Percentiles rank a stretch among this genome's conserved stretches.
Conservation (phyloP, 805 yeast genomes). For the Candida argentea region DNA sequence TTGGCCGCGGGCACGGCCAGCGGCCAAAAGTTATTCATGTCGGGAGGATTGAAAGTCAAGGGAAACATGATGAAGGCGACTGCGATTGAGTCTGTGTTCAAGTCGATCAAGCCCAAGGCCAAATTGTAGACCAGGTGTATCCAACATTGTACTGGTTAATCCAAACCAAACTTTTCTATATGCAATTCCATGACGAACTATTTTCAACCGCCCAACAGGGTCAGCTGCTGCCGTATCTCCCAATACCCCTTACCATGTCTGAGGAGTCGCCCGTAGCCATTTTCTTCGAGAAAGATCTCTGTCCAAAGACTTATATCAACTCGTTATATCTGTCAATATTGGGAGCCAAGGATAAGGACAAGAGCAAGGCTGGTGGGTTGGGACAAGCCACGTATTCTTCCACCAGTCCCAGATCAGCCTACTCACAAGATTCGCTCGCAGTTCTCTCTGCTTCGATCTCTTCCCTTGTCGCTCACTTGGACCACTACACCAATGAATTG, state of each 20-base stretch:
- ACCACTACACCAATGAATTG: slow-evolving; percentile 51
- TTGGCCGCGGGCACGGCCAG: slow-evolving; percentile 71
- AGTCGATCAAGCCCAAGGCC: slow-evolving; percentile 35
- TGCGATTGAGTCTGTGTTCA: slow-evolving; percentile 58
- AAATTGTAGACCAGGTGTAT: slow-evolving; percentile 30
- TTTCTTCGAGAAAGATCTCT: slow-evolving; percentile 61
- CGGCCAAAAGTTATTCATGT: slow-evolving; percentile 77
- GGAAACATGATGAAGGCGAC: slow-evolving; percentile 91
- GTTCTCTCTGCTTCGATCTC: slow-evolving; percentile 40
- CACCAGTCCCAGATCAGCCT: slow-evolving; percentile 6
- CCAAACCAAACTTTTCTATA: too few relatives aligned
- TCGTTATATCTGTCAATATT: slow-evolving; percentile 41
- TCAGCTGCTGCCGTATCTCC: background rate
- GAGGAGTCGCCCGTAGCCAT: slow-evolving; percentile 40
- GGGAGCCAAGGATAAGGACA: slow-evolving; percentile 6
- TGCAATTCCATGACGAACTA: too few relatives aligned
- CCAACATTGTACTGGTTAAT: too few relatives aligned
- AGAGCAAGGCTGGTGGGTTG: background rate
- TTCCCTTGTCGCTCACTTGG: slow-evolving; percentile 46
- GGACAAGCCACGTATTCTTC: slow-evolving; percentile 1
- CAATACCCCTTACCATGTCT: too few relatives aligned
- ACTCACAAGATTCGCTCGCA: slow-evolving; percentile 25
- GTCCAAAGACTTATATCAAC: slow-evolving; percentile 56
- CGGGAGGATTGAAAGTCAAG: slow-evolving; percentile 76
- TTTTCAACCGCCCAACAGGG: background rate